Evolutionary conservation across 139 green algal species (phyloP).

Genomic region (Auxenochlorella protothecoides): DNA sequence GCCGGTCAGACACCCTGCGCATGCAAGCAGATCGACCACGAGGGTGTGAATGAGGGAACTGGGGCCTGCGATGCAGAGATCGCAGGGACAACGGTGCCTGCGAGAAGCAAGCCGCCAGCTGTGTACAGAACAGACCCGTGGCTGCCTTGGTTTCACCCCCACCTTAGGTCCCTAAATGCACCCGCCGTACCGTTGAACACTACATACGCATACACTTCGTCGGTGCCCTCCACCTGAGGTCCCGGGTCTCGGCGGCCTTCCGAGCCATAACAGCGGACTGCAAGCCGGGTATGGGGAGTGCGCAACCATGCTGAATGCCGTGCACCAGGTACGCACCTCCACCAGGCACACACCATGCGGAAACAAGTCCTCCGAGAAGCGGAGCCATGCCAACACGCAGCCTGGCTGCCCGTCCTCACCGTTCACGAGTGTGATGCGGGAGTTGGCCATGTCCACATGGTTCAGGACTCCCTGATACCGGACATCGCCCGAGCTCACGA

Average conservation of each 20-base stretch:
- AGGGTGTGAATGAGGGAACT: background rate
- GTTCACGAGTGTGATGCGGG: conserved; percentile 53
- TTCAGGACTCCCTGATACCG: conserved; percentile 82
- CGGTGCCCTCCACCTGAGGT: conserved; percentile 52
- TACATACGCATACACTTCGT: conserved; percentile 87
- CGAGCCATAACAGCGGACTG: conserved; percentile 86
- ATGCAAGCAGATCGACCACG: background rate
- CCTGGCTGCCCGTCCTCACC: too few relatives aligned
- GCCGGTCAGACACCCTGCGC: too few relatives aligned
- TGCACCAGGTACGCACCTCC: too few relatives aligned
- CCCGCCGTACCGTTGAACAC: conserved; percentile 70
- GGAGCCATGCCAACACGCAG: too few relatives aligned
- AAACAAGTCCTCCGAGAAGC: too few relatives aligned
- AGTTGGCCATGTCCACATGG: conserved; percentile 75
- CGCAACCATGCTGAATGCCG: too few relatives aligned
- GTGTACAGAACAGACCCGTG: background rate
- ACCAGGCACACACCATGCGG: too few relatives aligned
- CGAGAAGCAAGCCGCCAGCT: too few relatives aligned
- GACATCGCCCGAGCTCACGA: conserved; percentile 76
- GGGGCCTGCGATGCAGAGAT: background rate
- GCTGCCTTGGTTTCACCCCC: background rate
- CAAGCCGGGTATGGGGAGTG: background rate
- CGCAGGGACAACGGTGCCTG: background rate
- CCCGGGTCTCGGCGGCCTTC: conserved; percentile 70
- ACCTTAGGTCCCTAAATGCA: background rate